Base-by-base conservation (phyloP, 1,284 basidiomycete species). In the Ceratobasidium sp. region DNA sequence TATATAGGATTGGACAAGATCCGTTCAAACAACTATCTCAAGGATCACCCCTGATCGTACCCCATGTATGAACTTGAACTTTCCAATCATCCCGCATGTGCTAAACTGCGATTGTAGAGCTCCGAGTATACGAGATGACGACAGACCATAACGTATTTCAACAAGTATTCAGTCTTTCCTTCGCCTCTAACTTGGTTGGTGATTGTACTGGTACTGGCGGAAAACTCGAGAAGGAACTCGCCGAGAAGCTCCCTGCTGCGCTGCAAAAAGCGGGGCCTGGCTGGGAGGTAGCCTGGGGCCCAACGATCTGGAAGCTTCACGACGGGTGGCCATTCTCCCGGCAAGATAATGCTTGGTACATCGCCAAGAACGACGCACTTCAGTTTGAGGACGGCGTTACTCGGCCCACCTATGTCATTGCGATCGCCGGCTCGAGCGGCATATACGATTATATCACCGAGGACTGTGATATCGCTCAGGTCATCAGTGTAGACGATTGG, bases 281-380 rank as follows among this genome's bases (percentile, higher is more conserved):
- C 9, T 73, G 72, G 72, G 58, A 58, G 21, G 43, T 73, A 5
- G 62, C 50, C 3, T 73, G 72, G 72, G 72, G 72, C 3, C 72
- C 72, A 10, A 58, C 39, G 10, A 53, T 70, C 9, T 73, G 62
- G 72, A 67, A 73, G 55, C n/a, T n/a, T 3, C 8, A 14, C n/a
- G 41, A 14, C 3, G 1, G 1, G 6, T 39, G 10, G 9, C 16
- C 18, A 23, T 5, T n/a, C 14, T 39, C 21, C n/a, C 30, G 28
- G 0, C 36, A 43, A 34, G 32, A n/a, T 30, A 73, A 73, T 46
- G 58, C 50, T 14, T 73, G 72, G 72, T 73, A 41, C 50, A 41
- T 70, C 23, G 72, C 58, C 9, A 70, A 58, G n/a, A 59, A 55
- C 18, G 3, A 45, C 16, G 26, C 43, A 1, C 26, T 72, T 5